Conservation (phyloP, 768 basidiomycete species). For the Tricholoma bakamatsutake region DNA sequence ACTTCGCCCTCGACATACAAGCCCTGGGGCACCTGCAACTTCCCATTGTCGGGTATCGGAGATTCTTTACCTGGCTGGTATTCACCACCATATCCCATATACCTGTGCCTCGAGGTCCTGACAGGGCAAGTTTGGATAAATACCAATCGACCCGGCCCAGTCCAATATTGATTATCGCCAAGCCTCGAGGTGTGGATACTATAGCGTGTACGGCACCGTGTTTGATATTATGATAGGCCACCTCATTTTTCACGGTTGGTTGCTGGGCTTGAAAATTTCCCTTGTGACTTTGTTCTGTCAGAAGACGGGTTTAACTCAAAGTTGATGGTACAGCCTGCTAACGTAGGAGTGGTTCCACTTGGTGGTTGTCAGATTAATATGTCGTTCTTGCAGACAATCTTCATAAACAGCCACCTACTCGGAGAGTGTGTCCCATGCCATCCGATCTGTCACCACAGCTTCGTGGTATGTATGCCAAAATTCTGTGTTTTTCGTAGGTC, state of each 20-base stretch:
- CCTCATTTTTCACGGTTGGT: neutral
- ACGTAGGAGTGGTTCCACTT: neutral
- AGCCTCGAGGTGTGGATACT: slow-evolving; percentile 1
- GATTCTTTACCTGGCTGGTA: neutral
- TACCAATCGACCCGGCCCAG: neutral
- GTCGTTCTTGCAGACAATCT: neutral
- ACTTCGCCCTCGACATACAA: neutral
- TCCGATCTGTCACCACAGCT: neutral
- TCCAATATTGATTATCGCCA: neutral
- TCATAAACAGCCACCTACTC: neutral
- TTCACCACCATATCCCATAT: neutral
- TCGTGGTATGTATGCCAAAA: neutral
- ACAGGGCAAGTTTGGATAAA: neutral
- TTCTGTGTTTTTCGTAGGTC: neutral
- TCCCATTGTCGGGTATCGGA: neutral
- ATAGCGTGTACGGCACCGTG: slow-evolving; percentile 1
- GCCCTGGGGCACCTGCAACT: neutral
- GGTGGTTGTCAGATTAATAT: neutral
- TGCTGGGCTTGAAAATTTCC: neutral
- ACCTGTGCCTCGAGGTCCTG: neutral
- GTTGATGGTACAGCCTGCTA: neutral
- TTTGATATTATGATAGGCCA: neutral
- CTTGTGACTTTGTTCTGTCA: neutral
- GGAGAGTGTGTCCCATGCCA: neutral
- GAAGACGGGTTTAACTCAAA: neutral